phyloP scores from a whole-genome alignment of 768 basidiomycete species.

The Leccinum ochraceum region DNA sequence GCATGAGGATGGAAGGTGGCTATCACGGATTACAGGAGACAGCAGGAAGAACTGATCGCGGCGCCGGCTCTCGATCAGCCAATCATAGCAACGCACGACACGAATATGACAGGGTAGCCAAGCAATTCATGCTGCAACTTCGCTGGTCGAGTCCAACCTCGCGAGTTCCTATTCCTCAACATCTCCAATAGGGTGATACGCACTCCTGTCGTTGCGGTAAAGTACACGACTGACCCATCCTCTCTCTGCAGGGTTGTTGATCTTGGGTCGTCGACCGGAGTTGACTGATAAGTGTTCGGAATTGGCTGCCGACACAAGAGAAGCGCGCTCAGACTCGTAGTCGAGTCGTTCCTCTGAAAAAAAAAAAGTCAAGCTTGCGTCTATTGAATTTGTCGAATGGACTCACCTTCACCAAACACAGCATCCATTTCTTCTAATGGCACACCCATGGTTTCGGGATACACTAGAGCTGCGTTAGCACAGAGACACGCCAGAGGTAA shows the following conservation, averaged over 20 bases:
- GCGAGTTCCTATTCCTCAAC: conserved; percentile 57
- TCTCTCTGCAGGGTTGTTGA: conserved; percentile 23
- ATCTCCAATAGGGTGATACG: conserved; percentile 50
- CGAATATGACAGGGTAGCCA: conserved; percentile 5
- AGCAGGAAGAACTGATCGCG: conserved; percentile 3
- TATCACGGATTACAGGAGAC: conserved; percentile 10
- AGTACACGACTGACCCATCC: conserved; percentile 56
- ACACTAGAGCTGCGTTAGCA: conserved; percentile 48
- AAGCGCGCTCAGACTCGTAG: conserved; percentile 64
- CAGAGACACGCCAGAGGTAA: background rate
- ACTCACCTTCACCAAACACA: conserved; percentile 81
- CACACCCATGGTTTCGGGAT: conserved; percentile 85
- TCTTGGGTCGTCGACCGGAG: conserved; percentile 27
- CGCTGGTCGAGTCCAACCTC: conserved; percentile 41
- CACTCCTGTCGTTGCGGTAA: conserved; percentile 40
- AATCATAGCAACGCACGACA: conserved; percentile 9
- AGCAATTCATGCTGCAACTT: conserved; percentile 11
- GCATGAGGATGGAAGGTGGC: conserved; percentile 31
- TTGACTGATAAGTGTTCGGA: conserved; percentile 41
- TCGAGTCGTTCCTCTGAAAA: conserved; percentile 58
- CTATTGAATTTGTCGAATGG: background rate
- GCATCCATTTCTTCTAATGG: conserved; percentile 91
- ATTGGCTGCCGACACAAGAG: conserved; percentile 44
- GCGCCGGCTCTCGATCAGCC: conserved; percentile 9
- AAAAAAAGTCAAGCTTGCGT: conserved; percentile 18